phyloP scores from a whole-genome alignment of 805 yeast species.

The Priceomyces medius region DNA sequence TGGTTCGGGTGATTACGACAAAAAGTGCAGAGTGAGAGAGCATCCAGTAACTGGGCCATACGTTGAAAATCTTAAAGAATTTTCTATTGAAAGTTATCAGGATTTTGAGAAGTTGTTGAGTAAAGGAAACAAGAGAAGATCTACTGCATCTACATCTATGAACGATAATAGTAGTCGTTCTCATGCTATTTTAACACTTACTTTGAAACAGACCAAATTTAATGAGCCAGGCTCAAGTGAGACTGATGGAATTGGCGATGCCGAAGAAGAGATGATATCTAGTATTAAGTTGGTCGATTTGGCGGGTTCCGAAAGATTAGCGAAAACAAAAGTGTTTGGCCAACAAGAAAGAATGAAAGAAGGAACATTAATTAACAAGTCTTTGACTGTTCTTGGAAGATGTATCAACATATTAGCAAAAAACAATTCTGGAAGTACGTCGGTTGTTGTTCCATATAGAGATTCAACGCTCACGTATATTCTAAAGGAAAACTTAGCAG shows the following conservation, averaged over 20 bases:
- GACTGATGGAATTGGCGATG: slow-evolving; percentile 31
- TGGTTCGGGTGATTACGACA: slow-evolving; percentile 11
- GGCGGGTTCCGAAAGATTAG: slow-evolving; percentile 79
- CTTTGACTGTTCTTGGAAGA: slow-evolving; percentile 74
- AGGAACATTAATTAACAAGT: slow-evolving; percentile 75
- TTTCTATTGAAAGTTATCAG: slow-evolving; percentile 43
- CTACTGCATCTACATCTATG: slow-evolving; percentile 72
- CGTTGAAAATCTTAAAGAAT: slow-evolving; percentile 64
- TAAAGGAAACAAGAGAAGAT: slow-evolving; percentile 55
- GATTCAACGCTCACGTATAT: slow-evolving; percentile 77
- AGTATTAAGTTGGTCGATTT: slow-evolving; percentile 70
- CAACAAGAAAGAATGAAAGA: slow-evolving; percentile 59
- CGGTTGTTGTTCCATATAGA: slow-evolving; percentile 60
- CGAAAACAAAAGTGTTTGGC: slow-evolving; percentile 60
- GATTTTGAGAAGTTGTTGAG: slow-evolving; percentile 49
- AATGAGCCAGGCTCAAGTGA: slow-evolving; percentile 25
- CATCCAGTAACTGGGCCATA: slow-evolving; percentile 66
- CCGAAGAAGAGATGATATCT: slow-evolving; percentile 52
- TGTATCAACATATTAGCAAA: slow-evolving; percentile 54
- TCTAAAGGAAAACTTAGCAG: slow-evolving; percentile 73
- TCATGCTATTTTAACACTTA: slow-evolving; percentile 72
- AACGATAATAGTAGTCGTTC: slow-evolving; percentile 74
- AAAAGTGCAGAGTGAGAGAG: slow-evolving; percentile 58
- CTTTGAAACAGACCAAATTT: slow-evolving; percentile 56
- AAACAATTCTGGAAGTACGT: slow-evolving; percentile 15